Base-by-base conservation (phyloP, 768 basidiomycete species). In the Kwoniella europaea region DNA sequence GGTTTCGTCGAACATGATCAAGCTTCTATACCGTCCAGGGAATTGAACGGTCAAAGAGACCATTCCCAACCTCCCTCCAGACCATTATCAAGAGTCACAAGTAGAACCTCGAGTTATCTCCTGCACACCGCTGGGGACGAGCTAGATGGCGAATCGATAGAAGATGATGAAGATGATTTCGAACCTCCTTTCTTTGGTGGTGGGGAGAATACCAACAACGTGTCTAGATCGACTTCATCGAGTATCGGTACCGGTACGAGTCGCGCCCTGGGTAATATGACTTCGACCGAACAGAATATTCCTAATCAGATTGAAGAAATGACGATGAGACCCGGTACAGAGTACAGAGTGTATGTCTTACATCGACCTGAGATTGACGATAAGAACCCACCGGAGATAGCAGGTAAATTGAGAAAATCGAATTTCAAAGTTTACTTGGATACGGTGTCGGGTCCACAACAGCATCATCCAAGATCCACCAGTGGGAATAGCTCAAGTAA, bases 261-360 rank as follows among this genome's bases (percentile, higher is more conserved):
- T 35, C 3, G 35, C 35, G 35, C 35, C 35, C 35, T 35, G 35
- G 35, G 35, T 35, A 35, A 6, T 7, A 35, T 35, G 35, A 35
- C 6, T 35, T 15, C 46, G 20, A 66, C 62, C 20, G 71, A 72
- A 35, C 74, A 65, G 53, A 66, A 56, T 27, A 78, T 74, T 46
- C 74, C 79, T 15, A 76, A 79, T 62, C 79, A 78, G 46, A 79
- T 83, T 54, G 82, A 83, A 44, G 79, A 83, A 52, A 59, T 83
- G 35, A 74, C 77, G 24, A 76, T 81, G 76, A 64, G 79, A 16
- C 81, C 82, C 1, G 82, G 82, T 3, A 78, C 76, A 18, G 79
- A 81, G 59, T 83, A 83, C 59, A 74, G 81, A 4, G 64, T 83
- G 9, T 75, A 76, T 44, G 78, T 82, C 22, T 63, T 76, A 5